A percentile compares a stretch with the other conserved stretches of the same genome.
These are phyloP conservation scores for Letharia lupina DNA, from an alignment of 495 filamentous ascomycete genomes.

Conservation along the genomic window DNA sequence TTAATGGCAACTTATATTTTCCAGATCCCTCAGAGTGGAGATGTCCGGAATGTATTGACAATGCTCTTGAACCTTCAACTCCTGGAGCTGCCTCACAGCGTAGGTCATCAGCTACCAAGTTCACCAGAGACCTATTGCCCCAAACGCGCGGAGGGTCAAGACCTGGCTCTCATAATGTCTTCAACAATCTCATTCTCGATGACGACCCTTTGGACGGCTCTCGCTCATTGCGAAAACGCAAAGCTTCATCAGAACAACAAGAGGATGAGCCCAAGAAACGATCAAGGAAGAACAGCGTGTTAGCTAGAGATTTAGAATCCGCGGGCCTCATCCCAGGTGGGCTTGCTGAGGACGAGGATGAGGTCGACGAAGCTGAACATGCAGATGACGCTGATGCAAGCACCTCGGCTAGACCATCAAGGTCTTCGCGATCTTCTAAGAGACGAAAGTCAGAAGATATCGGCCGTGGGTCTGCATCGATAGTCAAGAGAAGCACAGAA, in stretches of 20 bases:
- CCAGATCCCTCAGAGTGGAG: conserved; percentile 62
- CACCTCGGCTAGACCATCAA: conserved; percentile 20
- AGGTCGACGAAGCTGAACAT: conserved; percentile 25
- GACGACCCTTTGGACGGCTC: conserved; percentile 82
- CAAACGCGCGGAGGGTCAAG: conserved; percentile 58
- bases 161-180: conserved; percentile 78
- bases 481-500: conserved; percentile 30
- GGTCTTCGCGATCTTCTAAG: conserved; percentile 31
- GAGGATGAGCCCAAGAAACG: conserved; percentile 42
- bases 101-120: conserved; percentile 41
- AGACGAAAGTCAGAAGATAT: conserved; percentile 28
- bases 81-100: conserved; percentile 35
- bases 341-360: conserved; percentile 15
- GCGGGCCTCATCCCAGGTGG: conserved; percentile 14
- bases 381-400: conserved; percentile 22
- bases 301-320: conserved; percentile 16
- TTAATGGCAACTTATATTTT: conserved; percentile 2
- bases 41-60: conserved; percentile 66
- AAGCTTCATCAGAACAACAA: conserved; percentile 53
- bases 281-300: conserved; percentile 26
- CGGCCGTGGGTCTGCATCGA: conserved; percentile 26
- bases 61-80: conserved; percentile 49
- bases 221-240: conserved; percentile 78
- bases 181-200: conserved; percentile 64
- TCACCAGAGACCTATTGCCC: conserved; percentile 69